Evolutionary conservation across 1,139 yeast genomes (phyloP).

Genomic region (Hyphopichia pseudoburtonii): DNA sequence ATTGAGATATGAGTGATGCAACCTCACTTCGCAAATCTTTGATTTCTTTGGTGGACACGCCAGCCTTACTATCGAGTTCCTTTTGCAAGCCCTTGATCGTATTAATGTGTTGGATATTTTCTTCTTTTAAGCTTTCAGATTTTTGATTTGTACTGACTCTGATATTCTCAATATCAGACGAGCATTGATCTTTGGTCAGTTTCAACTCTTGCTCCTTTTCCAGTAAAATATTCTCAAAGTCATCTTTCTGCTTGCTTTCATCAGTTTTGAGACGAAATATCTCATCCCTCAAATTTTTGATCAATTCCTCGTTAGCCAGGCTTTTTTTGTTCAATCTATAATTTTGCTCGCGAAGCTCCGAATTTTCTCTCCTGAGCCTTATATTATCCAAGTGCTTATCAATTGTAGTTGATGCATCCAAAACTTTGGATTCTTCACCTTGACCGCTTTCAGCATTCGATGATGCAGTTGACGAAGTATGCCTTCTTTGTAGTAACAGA

Average conservation of each 20-base stretch:
- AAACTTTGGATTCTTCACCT: conserved; percentile 20
- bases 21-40: too few relatives aligned
- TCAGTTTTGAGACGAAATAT: conserved; percentile 8
- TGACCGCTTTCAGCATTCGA: conserved; percentile 4
- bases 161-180: neutral
- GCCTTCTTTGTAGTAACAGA: conserved; percentile 18
- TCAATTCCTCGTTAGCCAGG: conserved; percentile 8
- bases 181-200: neutral
- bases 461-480: conserved; percentile 4
- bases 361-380: conserved; percentile 32
- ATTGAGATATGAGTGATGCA: neutral
- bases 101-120: too few relatives aligned
- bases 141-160: too few relatives aligned
- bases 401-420: conserved; percentile 39
- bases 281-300: conserved; percentile 7
- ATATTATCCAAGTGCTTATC: conserved; percentile 48
- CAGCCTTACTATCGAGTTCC: too few relatives aligned
- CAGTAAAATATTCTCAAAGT: conserved; percentile 3
- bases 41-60: too few relatives aligned
- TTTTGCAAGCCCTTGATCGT: too few relatives aligned
- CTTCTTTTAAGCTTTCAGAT: too few relatives aligned
- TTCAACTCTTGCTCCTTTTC: conserved; percentile 1
- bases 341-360: conserved; percentile 15
- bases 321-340: conserved; percentile 6
- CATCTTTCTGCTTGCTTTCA: conserved; percentile 7